phyloP scores from a whole-genome alignment of 2,329 filamentous ascomycete species.

The Knoxdaviesia proteae region DNA sequence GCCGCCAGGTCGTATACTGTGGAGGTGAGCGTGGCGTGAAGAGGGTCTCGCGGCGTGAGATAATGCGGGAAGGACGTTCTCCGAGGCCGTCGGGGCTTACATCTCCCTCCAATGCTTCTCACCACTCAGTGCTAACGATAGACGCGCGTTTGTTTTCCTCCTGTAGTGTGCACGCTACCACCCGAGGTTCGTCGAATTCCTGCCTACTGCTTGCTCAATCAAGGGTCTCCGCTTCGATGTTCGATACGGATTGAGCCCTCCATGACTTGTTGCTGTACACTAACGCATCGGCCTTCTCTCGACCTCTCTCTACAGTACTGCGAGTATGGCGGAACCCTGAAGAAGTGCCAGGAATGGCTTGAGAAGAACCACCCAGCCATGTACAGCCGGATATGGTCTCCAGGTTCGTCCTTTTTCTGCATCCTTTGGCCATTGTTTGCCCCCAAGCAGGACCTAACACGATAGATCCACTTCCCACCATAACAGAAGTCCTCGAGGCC shows the following conservation, averaged over 20 bases:
- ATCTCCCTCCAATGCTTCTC: no score
- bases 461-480: not conserved
- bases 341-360: constrained; percentile 96
- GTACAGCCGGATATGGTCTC: constrained; percentile 67
- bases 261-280: not conserved
- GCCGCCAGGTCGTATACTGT: constrained; percentile 33
- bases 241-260: no score
- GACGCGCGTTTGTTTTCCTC: not conserved
- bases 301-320: constrained; percentile 51
- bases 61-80: no score
- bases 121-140: constrained; percentile 4
- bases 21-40: constrained; percentile 19
- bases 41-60: no score
- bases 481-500: constrained; percentile 55
- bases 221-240: no score
- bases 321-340: constrained; percentile 89
- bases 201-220: not conserved
- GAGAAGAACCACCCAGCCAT: constrained; percentile 50
- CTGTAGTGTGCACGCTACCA: constrained; percentile 39
- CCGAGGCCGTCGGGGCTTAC: no score
- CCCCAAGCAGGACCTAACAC: not conserved
- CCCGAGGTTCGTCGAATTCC: constrained; percentile 31
- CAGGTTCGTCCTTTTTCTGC: constrained; percentile 33
- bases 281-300: constrained; percentile 3
- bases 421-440: not conserved